These are phyloP conservation scores for Neoboletus magnificus DNA, from an alignment of 768 basidiomycete genomes.

Conservation along the genomic window DNA sequence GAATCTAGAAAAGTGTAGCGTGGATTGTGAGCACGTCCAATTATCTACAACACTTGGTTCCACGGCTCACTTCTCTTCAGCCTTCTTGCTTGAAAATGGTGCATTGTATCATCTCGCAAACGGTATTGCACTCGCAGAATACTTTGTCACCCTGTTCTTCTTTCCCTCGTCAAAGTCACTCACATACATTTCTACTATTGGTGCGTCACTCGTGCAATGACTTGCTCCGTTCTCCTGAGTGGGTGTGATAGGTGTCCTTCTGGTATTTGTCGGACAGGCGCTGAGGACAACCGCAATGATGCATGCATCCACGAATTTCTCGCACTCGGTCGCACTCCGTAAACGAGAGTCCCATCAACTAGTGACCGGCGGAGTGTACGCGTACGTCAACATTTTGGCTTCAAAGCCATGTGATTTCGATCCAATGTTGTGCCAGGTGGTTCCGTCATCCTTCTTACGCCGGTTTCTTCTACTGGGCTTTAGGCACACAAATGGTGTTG, in stretches of 20 bases:
- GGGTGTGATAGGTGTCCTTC: slow-evolving; percentile 49
- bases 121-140: slow-evolving; percentile 72
- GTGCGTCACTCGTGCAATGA: slow-evolving; percentile 36
- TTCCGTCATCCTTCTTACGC: slow-evolving; percentile 95
- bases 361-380: slow-evolving; percentile 87
- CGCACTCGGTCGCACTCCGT: slow-evolving; percentile 76
- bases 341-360: slow-evolving; percentile 74
- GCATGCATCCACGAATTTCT: slow-evolving; percentile 90
- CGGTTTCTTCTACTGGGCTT: slow-evolving; percentile 97
- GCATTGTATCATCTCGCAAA: slow-evolving; percentile 83
- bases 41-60: background rate
- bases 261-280: slow-evolving; percentile 69
- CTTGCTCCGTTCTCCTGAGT: background rate
- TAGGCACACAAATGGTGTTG: slow-evolving; percentile 89
- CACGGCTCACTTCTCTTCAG: slow-evolving; percentile 39
- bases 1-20: slow-evolving; percentile 88
- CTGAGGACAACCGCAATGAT: slow-evolving; percentile 94
- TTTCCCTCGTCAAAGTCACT: slow-evolving; percentile 59
- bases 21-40: slow-evolving; percentile 71
- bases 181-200: slow-evolving; percentile 56
- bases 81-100: slow-evolving; percentile 92
- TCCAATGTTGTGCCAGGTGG: slow-evolving; percentile 23
- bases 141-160: slow-evolving; percentile 66
- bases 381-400: slow-evolving; percentile 46
- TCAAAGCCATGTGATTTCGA: background rate